A percentile compares a stretch with the other conserved stretches of the same genome.
These are phyloP conservation scores for Hansenula anomala DNA, from an alignment of 1,139 yeast genomes.

Conservation along the genomic window DNA sequence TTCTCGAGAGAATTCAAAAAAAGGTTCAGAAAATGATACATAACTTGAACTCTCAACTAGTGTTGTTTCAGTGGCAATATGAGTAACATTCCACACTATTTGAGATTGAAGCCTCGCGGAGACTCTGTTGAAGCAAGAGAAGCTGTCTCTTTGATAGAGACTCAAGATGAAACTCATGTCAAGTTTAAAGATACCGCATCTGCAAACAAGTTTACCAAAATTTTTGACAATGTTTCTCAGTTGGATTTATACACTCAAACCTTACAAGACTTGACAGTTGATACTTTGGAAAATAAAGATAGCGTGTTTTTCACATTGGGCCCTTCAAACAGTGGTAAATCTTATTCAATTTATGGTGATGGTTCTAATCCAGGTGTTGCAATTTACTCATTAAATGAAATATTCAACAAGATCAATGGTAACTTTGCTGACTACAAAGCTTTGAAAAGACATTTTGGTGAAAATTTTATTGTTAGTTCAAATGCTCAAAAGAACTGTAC, in stretches of 20 bases:
- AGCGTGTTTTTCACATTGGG: constrained; percentile 43
- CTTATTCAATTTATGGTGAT: constrained; percentile 29
- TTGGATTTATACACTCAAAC: constrained; percentile 26
- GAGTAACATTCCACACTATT: constrained; percentile 27
- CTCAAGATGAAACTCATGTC: constrained; percentile 20
- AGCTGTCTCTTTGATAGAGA: constrained; percentile 22
- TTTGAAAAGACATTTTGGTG: constrained; percentile 20
- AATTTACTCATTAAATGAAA: constrained; percentile 19
- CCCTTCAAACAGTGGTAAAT: constrained; percentile 47
- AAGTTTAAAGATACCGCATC: constrained; percentile 15
- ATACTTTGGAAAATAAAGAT: constrained; percentile 31
- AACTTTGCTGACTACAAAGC: constrained; percentile 14
- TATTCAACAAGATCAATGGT: constrained; percentile 16
- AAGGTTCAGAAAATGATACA: neutral
- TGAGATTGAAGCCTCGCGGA: constrained; percentile 30
- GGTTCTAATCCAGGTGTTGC: constrained; percentile 21
- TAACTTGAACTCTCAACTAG: too few species aligned
- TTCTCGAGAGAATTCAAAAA: neutral
- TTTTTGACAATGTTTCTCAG: constrained; percentile 27
- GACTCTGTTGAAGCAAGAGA: constrained; percentile 15
- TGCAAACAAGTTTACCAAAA: constrained; percentile 27
- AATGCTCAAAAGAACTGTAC: constrained; percentile 6
- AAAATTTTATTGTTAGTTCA: constrained; percentile 23
- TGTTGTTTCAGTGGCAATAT: too few species aligned
- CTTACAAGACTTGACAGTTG: constrained; percentile 25